Percentiles rank a stretch among this genome's conserved stretches.
Conservation (phyloP, 208 protist genomes). For the Trypanosoma conorhini region DNA sequence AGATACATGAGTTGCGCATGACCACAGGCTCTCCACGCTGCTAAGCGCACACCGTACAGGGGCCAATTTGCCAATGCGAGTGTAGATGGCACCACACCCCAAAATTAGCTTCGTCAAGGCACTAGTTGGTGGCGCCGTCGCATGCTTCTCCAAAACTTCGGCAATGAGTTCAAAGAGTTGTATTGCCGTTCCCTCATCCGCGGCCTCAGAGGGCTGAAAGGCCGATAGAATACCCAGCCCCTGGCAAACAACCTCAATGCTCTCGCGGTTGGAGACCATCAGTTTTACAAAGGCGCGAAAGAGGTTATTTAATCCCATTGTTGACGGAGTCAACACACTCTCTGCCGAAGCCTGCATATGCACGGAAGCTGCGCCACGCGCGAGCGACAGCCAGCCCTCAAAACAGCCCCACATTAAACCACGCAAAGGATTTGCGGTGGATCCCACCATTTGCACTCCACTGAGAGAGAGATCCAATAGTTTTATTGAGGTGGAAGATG, state of each 20-base stretch:
- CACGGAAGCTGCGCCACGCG: constrained; percentile 9
- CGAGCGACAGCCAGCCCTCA: constrained; percentile 17
- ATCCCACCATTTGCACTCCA: constrained; percentile 25
- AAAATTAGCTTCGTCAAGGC: constrained; percentile 14
- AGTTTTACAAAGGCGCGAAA: constrained; percentile 24
- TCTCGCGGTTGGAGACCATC: constrained; percentile 13
- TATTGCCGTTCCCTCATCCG: constrained; percentile 3
- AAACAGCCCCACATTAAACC: constrained; percentile 17
- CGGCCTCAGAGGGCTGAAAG: constrained; percentile 18
- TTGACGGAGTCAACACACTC: background rate
- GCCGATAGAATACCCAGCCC: constrained; percentile 14
- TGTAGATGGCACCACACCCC: constrained; percentile 26
- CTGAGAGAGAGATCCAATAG: constrained; percentile 33
- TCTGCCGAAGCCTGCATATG: background rate
- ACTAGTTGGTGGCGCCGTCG: background rate
- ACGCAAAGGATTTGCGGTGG: constrained; percentile 4
- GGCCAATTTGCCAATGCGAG: constrained; percentile 17
- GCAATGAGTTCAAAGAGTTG: constrained; percentile 32
- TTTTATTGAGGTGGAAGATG: constrained; percentile 32
- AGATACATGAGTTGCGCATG: constrained; percentile 31
- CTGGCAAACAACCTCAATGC: constrained; percentile 22
- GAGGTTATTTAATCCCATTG: constrained; percentile 13
- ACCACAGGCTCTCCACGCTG: constrained; percentile 38
- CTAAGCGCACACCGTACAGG: constrained; percentile 13
- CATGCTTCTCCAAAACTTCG: constrained; percentile 21